Conservation (phyloP, 805 yeast species). For the Zygosaccharomyces bisporus region DNA sequence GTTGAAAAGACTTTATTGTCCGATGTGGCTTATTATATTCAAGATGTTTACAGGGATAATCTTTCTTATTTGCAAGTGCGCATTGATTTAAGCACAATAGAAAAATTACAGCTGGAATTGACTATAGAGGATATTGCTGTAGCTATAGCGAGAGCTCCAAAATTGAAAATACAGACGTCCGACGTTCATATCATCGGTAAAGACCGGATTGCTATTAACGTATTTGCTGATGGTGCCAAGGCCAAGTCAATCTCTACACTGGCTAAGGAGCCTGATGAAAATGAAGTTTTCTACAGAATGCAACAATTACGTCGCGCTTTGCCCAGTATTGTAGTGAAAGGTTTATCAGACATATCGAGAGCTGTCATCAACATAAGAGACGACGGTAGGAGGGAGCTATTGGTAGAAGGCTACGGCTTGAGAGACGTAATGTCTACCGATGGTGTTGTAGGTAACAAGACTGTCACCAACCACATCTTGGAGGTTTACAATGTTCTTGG, state of each 20-base stretch:
- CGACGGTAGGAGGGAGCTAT: slow-evolving; percentile 79
- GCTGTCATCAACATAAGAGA: slow-evolving; percentile 94
- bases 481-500: slow-evolving; percentile 90
- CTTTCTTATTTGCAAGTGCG: slow-evolving; percentile 76
- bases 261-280: slow-evolving; percentile 39
- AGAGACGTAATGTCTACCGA: slow-evolving; percentile 96
- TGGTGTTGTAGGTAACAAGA: slow-evolving; percentile 86
- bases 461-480: slow-evolving; percentile 86
- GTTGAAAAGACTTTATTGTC: slow-evolving; percentile 85
- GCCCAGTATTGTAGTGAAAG: slow-evolving; percentile 88
- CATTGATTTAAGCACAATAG: slow-evolving; percentile 80
- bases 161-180: slow-evolving; percentile 70
- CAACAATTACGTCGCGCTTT: slow-evolving; percentile 82
- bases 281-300: slow-evolving; percentile 76
- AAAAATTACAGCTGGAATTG: slow-evolving; percentile 83
- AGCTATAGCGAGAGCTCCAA: slow-evolving; percentile 82
- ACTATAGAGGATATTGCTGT: slow-evolving; percentile 79
- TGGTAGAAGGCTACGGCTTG: slow-evolving; percentile 97
- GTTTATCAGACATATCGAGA: slow-evolving; percentile 84
- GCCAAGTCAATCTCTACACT: slow-evolving; percentile 43
- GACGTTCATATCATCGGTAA: slow-evolving; percentile 68
- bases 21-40: slow-evolving; percentile 85
- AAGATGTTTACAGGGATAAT: slow-evolving; percentile 85
- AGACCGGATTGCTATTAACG: slow-evolving; percentile 63
- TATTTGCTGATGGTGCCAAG: slow-evolving; percentile 43